Evolutionary conservation across 306 rosid genomes (phyloP).

Genomic region (Cucurbita ficifolia): DNA sequence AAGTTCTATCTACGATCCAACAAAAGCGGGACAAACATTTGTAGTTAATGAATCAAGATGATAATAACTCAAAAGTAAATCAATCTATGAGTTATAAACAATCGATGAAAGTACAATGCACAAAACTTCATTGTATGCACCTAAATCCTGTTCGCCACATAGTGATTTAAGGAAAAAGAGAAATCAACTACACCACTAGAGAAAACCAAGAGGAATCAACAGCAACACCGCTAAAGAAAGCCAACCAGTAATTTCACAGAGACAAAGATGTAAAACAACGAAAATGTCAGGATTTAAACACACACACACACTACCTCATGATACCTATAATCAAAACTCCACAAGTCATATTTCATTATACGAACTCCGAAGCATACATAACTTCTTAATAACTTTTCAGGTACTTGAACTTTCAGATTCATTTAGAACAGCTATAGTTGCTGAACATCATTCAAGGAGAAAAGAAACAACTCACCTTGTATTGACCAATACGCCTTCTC

Average conservation of each 20-base stretch:
- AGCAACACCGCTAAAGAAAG: background rate
- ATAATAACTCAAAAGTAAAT: background rate
- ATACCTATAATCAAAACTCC: background rate
- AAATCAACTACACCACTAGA: background rate
- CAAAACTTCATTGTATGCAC: background rate
- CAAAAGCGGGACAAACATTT: background rate
- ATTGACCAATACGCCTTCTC: constrained; percentile 45
- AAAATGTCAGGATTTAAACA: background rate
- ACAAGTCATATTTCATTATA: background rate
- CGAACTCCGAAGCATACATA: no score
- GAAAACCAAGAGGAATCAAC: background rate
- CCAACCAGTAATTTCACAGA: background rate
- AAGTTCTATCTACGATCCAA: constrained; percentile 42
- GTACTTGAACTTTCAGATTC: background rate
- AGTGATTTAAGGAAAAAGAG: background rate
- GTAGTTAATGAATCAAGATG: background rate
- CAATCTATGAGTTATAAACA: background rate
- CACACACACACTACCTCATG: background rate
- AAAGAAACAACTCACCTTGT: constrained; percentile 33
- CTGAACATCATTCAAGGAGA: background rate
- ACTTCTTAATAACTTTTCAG: background rate
- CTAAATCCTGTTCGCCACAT: background rate
- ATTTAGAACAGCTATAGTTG: background rate
- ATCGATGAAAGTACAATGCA: background rate
- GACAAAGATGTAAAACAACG: background rate